A percentile compares a stretch with the other conserved stretches of the same genome.
These are phyloP conservation scores for Xylariales sp. DNA, from an alignment of 2,329 filamentous ascomycete species.

Conservation along the genomic window DNA sequence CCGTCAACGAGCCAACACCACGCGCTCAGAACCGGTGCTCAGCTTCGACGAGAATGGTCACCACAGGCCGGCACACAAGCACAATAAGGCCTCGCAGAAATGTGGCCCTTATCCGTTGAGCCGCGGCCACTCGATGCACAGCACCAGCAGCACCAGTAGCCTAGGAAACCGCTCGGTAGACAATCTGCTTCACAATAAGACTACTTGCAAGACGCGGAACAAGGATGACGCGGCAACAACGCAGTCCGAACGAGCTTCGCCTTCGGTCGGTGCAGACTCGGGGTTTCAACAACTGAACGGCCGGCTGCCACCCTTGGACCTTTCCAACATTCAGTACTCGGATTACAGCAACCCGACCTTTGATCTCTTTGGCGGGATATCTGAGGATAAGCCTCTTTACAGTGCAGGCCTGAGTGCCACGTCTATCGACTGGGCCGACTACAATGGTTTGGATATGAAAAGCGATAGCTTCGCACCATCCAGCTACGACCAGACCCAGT, in stretches of 20 bases:
- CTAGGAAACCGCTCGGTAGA: slow-evolving; percentile 43
- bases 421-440: slow-evolving; percentile 50
- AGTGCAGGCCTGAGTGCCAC: slow-evolving; percentile 57
- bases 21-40: slow-evolving; percentile 55
- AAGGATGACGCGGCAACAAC: slow-evolving; percentile 37
- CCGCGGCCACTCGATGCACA: slow-evolving; percentile 54
- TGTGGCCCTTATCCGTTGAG: slow-evolving; percentile 57
- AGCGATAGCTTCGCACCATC: slow-evolving; percentile 26
- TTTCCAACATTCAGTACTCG: slow-evolving; percentile 50
- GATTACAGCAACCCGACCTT: slow-evolving; percentile 45
- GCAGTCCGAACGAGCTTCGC: slow-evolving; percentile 59
- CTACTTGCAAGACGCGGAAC: slow-evolving; percentile 29
- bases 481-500: slow-evolving; percentile 28
- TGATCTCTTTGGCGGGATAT: slow-evolving; percentile 47
- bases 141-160: slow-evolving; percentile 37
- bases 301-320: slow-evolving; percentile 53
- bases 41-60: slow-evolving; percentile 61
- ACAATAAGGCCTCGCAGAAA: slow-evolving; percentile 56
- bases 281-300: slow-evolving; percentile 49
- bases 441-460: slow-evolving; percentile 43
- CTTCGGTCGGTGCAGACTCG: slow-evolving; percentile 43
- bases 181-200: slow-evolving; percentile 35
- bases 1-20: slow-evolving; percentile 56
- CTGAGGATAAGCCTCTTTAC: slow-evolving; percentile 55
- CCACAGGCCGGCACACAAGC: slow-evolving; percentile 58